Percentiles rank a stretch among this genome's conserved stretches.
Conservation (phyloP, 202 grass and related monocot genomes). For the Bolboschoenoplectus hybrid region DNA sequence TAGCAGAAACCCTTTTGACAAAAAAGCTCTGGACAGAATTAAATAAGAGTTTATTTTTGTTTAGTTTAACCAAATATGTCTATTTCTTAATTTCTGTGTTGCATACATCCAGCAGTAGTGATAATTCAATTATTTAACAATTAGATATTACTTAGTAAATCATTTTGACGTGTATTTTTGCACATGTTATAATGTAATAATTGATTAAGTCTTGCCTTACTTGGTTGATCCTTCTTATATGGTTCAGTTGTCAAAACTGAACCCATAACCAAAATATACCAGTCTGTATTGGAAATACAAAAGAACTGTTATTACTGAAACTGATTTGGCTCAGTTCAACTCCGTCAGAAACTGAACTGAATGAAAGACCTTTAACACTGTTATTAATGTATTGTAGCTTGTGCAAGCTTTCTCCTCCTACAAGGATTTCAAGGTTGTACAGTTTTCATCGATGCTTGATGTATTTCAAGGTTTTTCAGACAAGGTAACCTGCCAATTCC, state of each 20-base stretch:
- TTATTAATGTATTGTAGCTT: conserved; percentile 52
- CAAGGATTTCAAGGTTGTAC: conserved; percentile 82
- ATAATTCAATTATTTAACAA: conserved; percentile 13
- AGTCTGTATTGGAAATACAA: not conserved
- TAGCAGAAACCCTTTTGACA: not conserved
- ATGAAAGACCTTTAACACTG: not conserved
- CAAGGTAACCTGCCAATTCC: conserved; percentile 52
- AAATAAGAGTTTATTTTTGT: not conserved
- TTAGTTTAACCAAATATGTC: not conserved
- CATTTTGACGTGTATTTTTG: not conserved
- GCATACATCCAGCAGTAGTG: not conserved
- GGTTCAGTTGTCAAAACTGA: too few species aligned
- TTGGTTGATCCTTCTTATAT: too few species aligned
- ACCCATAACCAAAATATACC: too few species aligned
- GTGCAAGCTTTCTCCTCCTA: conserved; percentile 62
- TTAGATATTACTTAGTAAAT: not conserved
- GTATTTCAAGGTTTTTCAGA: conserved; percentile 77
- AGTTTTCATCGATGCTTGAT: conserved; percentile 89
- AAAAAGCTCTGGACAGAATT: not conserved
- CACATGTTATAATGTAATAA: not conserved
- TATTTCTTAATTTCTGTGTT: not conserved
- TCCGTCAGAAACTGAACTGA: conserved; percentile 3
- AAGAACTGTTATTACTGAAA: not conserved
- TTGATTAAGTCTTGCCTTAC: too few species aligned
- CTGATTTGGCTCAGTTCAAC: not conserved